Evolutionary conservation across 1,139 yeast genomes (phyloP).

Genomic region (Candida sojae): DNA sequence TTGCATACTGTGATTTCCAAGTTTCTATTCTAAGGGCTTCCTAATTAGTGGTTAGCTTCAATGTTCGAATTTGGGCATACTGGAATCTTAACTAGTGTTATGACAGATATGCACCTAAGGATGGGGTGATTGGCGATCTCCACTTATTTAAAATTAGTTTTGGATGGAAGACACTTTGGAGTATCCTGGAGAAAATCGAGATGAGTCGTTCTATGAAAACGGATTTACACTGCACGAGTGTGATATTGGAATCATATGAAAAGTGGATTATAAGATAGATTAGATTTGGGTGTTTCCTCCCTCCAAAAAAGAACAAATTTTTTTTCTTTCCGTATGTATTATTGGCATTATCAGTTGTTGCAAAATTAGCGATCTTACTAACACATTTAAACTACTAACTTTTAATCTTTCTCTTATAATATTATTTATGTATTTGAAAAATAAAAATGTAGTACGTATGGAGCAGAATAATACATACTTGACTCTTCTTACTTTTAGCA

Average conservation of each 20-base stretch:
- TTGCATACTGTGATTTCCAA: neutral
- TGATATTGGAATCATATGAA: constrained; percentile 3
- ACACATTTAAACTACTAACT: neutral
- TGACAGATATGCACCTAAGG: neutral
- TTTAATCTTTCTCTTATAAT: neutral
- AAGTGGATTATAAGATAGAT: constrained; percentile 9
- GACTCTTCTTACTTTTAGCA: neutral
- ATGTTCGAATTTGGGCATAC: neutral
- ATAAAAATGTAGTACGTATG: neutral
- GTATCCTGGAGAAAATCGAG: neutral
- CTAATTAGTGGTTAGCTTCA: neutral
- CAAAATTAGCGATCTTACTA: neutral
- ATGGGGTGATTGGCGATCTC: neutral
- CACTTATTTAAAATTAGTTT: neutral
- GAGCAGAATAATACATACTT: no score
- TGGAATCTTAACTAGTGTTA: neutral
- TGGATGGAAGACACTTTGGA: neutral
- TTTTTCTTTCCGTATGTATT: constrained; percentile 8
- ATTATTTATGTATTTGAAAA: neutral
- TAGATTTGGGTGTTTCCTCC: constrained; percentile 10
- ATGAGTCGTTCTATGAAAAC: neutral
- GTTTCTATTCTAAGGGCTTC: neutral
- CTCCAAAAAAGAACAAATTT: neutral
- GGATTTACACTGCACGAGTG: neutral
- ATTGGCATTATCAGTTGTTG: constrained; percentile 2